Base-by-base conservation (phyloP, 2,329 filamentous ascomycete genomes). In the Curvularia sp. region DNA sequence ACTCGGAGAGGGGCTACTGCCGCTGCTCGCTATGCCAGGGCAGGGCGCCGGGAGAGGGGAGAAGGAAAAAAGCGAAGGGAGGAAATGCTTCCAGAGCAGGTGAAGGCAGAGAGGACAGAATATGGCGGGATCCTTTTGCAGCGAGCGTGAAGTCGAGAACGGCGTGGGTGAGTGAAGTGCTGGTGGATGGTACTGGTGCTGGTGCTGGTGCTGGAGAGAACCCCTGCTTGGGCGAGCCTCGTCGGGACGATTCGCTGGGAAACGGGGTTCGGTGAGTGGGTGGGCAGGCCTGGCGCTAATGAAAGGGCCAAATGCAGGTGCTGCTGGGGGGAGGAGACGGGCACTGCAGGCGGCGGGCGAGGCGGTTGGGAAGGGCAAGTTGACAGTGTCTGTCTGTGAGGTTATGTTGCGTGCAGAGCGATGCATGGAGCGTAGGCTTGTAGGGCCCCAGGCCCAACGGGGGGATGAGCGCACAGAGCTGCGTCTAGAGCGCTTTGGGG, bases 221-320 rank as follows among this genome's bases (percentile, higher is more conserved):
- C 68, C 68, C 68, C 65, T 68, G 67, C 64, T 43, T 43, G 63
- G 57, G 52, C 63, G 59, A 55, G 61, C 41, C 42, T 48, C 46
- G 32, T 53, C 18, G 32, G 49, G 30, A 65, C 59, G 59, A 45
- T 45, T 61, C 58, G 68, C 60, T 61, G 65, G 49, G 38, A 46
- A 12, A n/a, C 32, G 32, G 42, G 54, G 49, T 36, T 39, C 48
- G 57, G 54, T 63, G 57, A 58, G 64, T 59, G 60, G 59, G 45
- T 53, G 36, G 23, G 48, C 36, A n/a, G 46, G 54, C 39, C 36
- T 21, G 47, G 49, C 55, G 42, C 53, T 55, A 57, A 55, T 50
- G 54, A 49, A 43, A 39, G 54, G 61, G 32, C 34, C 46, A 45
- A 48, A 51, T 38, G 47, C 46, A 55, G 38, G 47, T 34, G 49